These are phyloP conservation scores for Limtongia smithiae DNA, from an alignment of 805 yeast species.

Conservation along the genomic window DNA sequence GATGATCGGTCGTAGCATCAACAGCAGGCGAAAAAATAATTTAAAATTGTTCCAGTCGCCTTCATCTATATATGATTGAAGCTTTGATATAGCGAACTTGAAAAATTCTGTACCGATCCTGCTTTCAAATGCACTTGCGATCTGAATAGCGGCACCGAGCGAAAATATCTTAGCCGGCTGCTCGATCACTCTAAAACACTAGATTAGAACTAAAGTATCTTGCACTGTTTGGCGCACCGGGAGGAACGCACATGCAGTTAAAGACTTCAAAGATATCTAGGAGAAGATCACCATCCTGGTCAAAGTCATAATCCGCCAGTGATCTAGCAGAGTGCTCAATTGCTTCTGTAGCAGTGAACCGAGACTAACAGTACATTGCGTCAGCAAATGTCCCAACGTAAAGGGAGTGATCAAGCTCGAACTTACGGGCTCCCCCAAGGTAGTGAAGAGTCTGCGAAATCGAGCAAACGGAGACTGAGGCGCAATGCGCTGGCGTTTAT, in stretches of 20 bases:
- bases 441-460: constrained; percentile 12
- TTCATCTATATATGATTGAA: constrained; percentile 53
- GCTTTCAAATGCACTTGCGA: constrained; percentile 60
- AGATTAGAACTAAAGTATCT: not conserved
- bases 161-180: constrained; percentile 87
- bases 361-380: constrained; percentile 2
- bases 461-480: constrained; percentile 11
- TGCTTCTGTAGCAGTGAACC: constrained; percentile 8
- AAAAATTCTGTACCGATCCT: constrained; percentile 65
- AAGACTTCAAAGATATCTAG: constrained; percentile 3
- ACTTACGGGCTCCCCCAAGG: constrained; percentile 25
- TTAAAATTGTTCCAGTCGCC: constrained; percentile 64
- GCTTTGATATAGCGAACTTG: constrained; percentile 62
- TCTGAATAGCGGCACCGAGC: constrained; percentile 62
- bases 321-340: constrained; percentile 8
- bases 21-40: constrained; percentile 64
- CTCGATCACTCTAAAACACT: constrained; percentile 45
- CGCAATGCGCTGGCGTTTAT: constrained; percentile 8
- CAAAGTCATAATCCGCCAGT: constrained; percentile 2
- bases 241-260: constrained; percentile 10
- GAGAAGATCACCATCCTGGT: constrained; percentile 6
- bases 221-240: not conserved
- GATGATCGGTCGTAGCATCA: constrained; percentile 61
- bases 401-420: not conserved
- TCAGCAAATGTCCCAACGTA: not conserved